These are phyloP conservation scores for Backusella luteola DNA, from an alignment of 192 early-diverging fungal genomes.

Conservation along the genomic window DNA sequence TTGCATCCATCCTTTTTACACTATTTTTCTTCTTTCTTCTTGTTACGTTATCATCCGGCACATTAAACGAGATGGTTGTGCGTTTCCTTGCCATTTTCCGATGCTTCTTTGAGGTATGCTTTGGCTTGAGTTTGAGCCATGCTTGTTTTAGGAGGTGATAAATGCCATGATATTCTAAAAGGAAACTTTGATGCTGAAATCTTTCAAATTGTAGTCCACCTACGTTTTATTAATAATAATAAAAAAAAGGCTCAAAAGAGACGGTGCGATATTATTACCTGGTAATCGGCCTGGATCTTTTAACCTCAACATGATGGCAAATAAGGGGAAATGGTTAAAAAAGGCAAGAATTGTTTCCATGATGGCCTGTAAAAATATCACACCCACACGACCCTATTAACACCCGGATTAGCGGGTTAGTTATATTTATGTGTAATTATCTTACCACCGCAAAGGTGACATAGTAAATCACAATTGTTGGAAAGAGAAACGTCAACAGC, in stretches of 20 bases:
- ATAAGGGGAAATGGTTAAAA: conserved; percentile 95
- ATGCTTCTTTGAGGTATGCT: not conserved
- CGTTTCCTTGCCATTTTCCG: not conserved
- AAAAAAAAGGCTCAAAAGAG: conserved; percentile 28
- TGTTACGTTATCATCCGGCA: not conserved
- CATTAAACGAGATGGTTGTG: not conserved
- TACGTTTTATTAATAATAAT: conserved; percentile 10
- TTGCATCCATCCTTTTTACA: not conserved
- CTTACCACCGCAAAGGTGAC: conserved; percentile 80
- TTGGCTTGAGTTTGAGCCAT: not conserved
- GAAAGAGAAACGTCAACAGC: conserved; percentile 90
- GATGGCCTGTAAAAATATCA: conserved; percentile 77
- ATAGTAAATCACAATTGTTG: conserved; percentile 94
- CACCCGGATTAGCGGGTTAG: too few relatives aligned
- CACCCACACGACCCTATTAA: conserved; percentile 68
- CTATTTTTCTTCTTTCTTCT: not conserved
- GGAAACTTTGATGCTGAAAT: conserved; percentile 22
- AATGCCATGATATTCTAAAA: conserved; percentile 16
- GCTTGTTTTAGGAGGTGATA: conserved; percentile 3
- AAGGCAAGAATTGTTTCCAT: conserved; percentile 86
- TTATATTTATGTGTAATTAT: too few relatives aligned
- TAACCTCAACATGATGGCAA: conserved; percentile 86
- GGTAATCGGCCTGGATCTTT: conserved; percentile 88
- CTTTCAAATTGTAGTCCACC: conserved; percentile 37
- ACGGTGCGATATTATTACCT: conserved; percentile 47